phyloP scores from a whole-genome alignment of 768 basidiomycete genomes.

The Piloderma croceum region DNA sequence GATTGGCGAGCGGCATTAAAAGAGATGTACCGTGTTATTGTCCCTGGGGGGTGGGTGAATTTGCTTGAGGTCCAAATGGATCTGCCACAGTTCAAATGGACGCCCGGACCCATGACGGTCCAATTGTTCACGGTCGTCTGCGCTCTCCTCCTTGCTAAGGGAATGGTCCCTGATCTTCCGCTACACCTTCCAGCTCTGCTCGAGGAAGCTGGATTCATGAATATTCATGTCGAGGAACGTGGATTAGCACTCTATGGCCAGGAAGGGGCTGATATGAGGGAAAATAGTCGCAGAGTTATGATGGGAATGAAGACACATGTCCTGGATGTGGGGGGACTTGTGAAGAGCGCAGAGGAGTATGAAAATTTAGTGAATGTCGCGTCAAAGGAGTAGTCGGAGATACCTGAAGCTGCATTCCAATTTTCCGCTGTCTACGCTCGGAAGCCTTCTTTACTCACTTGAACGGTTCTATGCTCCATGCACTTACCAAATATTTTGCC shows the following conservation, averaged over 20 bases:
- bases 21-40: conserved; percentile 4
- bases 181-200: not conserved
- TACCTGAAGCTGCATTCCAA: not conserved
- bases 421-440: not conserved
- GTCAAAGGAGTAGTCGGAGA: not conserved
- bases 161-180: not conserved
- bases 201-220: not conserved
- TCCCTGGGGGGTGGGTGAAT: conserved; percentile 9
- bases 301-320: not conserved
- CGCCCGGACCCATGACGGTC: not conserved
- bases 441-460: too few relatives aligned
- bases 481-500: too few relatives aligned
- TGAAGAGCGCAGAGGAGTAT: not conserved
- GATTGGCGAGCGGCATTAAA: conserved; percentile 5
- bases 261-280: not conserved
- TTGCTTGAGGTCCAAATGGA: conserved; percentile 1
- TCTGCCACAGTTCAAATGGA: not conserved
- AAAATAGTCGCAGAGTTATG: not conserved
- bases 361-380: not conserved
- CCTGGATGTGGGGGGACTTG: not conserved
- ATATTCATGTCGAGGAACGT: not conserved
- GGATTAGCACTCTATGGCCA: not conserved
- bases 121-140: not conserved
- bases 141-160: not conserved
- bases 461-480: too few relatives aligned